A percentile compares a stretch with the other conserved stretches of the same genome.
Conservation (phyloP, 2,329 filamentous ascomycete genomes). For the Ophiocordyceps australis region DNA sequence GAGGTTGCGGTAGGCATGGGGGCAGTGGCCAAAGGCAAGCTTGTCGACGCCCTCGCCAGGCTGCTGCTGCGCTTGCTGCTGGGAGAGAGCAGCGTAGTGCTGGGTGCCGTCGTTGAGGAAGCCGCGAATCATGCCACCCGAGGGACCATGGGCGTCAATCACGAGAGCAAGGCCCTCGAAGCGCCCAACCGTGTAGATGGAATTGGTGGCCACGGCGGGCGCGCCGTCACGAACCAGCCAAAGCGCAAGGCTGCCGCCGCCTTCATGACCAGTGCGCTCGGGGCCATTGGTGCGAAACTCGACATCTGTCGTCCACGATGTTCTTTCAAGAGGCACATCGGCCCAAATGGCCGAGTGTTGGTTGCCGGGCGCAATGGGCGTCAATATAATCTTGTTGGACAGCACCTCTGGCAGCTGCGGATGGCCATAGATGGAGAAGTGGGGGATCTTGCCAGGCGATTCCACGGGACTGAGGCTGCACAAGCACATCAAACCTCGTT, state of each 20-base stretch:
- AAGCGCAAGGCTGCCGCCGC: conserved; percentile 77
- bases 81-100: conserved; percentile 69
- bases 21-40: conserved; percentile 84
- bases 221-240: conserved; percentile 68
- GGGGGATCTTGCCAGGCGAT: conserved; percentile 24
- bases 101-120: conserved; percentile 84
- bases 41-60: conserved; percentile 64
- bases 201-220: conserved; percentile 46
- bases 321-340: conserved; percentile 38
- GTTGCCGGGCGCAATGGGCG: conserved; percentile 73
- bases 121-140: conserved; percentile 65
- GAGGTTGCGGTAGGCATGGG: conserved; percentile 79
- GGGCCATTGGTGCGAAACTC: conserved; percentile 77
- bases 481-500: too few relatives aligned
- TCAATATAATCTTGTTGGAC: conserved; percentile 84
- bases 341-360: conserved; percentile 73
- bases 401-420: conserved; percentile 44
- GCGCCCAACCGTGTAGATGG: conserved; percentile 65
- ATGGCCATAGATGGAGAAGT: conserved; percentile 35
- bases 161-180: conserved; percentile 88
- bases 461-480: conserved; percentile 1
- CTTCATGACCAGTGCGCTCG: conserved; percentile 38
- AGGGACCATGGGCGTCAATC: conserved; percentile 65
- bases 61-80: too few relatives aligned
- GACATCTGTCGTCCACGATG: conserved; percentile 68